Evolutionary conservation across 2,329 filamentous ascomycete species (phyloP).

Genomic region (Colletotrichum higginsianum): DNA sequence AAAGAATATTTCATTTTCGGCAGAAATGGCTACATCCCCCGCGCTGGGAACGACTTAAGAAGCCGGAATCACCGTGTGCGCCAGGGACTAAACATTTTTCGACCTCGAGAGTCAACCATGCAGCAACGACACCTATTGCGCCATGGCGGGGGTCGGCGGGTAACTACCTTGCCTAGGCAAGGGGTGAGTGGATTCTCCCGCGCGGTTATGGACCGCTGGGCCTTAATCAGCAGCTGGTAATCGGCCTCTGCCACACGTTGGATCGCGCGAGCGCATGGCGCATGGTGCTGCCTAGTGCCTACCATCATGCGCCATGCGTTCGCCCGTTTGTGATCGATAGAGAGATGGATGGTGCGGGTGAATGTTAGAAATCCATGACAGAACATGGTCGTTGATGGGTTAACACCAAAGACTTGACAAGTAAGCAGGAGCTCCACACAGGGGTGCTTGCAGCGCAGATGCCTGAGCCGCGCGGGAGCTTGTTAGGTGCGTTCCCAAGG

Average conservation of each 20-base stretch:
- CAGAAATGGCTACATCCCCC: neutral
- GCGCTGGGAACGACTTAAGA: no score
- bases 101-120: neutral
- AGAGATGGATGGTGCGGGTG: neutral
- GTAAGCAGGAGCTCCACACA: constrained; percentile 13
- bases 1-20: neutral
- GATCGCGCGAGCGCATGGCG: constrained; percentile 6
- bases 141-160: neutral
- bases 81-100: neutral
- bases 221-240: constrained; percentile 38
- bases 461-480: constrained; percentile 32
- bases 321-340: neutral
- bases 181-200: constrained; percentile 28
- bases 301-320: neutral
- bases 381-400: neutral
- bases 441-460: neutral
- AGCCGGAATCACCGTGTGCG: neutral
- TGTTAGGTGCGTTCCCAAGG: neutral
- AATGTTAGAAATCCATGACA: neutral
- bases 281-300: no score
- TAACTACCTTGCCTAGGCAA: neutral
- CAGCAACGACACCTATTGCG: neutral
- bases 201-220: constrained; percentile 28
- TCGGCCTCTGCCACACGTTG: neutral
- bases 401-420: neutral